Evolutionary conservation across 2,329 filamentous ascomycete species (phyloP).

Genomic region (Verticillium longisporum): DNA sequence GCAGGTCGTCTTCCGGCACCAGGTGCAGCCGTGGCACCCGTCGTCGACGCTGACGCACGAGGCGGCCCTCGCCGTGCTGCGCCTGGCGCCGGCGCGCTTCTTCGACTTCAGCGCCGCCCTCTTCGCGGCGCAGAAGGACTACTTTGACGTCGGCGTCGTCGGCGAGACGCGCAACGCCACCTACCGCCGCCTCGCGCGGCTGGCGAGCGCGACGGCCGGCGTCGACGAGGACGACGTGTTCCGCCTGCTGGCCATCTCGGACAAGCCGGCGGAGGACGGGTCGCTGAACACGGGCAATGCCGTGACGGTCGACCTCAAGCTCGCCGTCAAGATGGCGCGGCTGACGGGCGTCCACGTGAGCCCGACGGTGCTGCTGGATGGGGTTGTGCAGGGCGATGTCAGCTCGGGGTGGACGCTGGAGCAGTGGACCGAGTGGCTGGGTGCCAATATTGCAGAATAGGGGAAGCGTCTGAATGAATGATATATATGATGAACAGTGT

Average conservation of each 20-base stretch:
- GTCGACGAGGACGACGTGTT: slow-evolving; percentile 67
- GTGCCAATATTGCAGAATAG: slow-evolving; percentile 37
- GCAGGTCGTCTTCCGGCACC: slow-evolving; percentile 79
- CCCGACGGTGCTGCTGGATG: slow-evolving; percentile 84
- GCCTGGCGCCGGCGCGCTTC: slow-evolving; percentile 63
- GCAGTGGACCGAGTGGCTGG: slow-evolving; percentile 83
- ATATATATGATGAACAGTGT: background rate
- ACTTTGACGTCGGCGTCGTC: slow-evolving; percentile 80
- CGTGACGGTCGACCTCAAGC: slow-evolving; percentile 80
- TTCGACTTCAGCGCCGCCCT: slow-evolving; percentile 70
- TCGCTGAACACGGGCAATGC: slow-evolving; percentile 71
- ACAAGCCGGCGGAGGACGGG: slow-evolving; percentile 61
- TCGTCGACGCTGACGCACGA: slow-evolving; percentile 77
- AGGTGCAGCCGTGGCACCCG: slow-evolving; percentile 93
- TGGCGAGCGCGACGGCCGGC: slow-evolving; percentile 58
- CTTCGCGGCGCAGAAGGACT: slow-evolving; percentile 61
- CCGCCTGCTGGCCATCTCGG: slow-evolving; percentile 59
- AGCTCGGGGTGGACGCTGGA: slow-evolving; percentile 70
- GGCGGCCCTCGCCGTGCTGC: slow-evolving; percentile 74
- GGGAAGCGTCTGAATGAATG: background rate
- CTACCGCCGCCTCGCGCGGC: slow-evolving; percentile 68
- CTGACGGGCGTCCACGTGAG: slow-evolving; percentile 82
- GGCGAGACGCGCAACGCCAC: slow-evolving; percentile 80
- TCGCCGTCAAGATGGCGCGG: slow-evolving; percentile 72
- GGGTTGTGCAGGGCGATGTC: slow-evolving; percentile 72